Base-by-base conservation (phyloP, 2,329 filamentous ascomycete species). In the Penicillium sp. region DNA sequence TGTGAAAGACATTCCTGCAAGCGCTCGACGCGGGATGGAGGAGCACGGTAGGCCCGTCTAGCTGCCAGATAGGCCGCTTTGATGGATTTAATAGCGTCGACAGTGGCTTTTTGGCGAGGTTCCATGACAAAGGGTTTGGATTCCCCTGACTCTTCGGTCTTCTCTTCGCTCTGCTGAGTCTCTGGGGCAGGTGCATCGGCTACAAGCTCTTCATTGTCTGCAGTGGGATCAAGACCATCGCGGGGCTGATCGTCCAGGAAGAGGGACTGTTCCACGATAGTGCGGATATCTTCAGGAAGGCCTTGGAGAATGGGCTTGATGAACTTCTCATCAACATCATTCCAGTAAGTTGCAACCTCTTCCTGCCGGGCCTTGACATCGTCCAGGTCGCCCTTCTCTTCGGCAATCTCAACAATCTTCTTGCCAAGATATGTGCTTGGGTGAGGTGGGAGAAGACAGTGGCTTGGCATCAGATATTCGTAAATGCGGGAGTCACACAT, bases 401-500 rank as follows among this genome's bases (percentile, higher is more conserved):
- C 86, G 0, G 91, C 90, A 49, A 86, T 79, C 65, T 93, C 86
- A n/a, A 85, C 82, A n/a, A 96, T 78, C 69, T 91, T 90, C 75
- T 88, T 90, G 8, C 90, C 92, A 34, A 99, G 75, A 71, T 84
- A 96, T 57, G 90, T 95, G 59, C 88, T 87, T 0, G 92, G 92
- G 70, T 97, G 92, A 0, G 94, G 94, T 18, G 94, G 94, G 31
- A 99, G 78, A 64, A 99, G 90, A 53, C 90, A 91, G 75, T 97
- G 92, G 40, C 90, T 94, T 2, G 94, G 94, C 73, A 99, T 90
- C 49, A 99, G 80, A 71, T 99, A 99, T 77, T 99, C 94, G 76
- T 99, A 99, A 82, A 92, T 95, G 63, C 94, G 83, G 24, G 92
- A 96, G 75, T 99, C 94, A 75, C 93, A 97, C 52, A 90, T 84